phyloP scores from a whole-genome alignment of 139 green algal genomes.

The Volvox africanus region DNA sequence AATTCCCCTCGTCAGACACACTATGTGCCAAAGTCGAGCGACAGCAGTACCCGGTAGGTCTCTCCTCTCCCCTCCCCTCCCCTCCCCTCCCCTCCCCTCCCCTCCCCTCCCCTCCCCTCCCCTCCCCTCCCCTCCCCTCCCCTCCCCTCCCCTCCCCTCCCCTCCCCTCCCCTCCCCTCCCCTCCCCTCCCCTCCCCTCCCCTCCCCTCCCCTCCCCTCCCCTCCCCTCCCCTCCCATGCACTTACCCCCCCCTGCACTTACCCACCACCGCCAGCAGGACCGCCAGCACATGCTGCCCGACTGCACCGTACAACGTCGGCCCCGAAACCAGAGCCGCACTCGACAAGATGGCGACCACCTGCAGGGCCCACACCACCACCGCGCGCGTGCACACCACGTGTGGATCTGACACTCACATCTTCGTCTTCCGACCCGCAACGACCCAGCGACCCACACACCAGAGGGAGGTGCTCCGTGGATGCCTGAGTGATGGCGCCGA shows the following conservation, averaged over 20 bases:
- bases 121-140: not conserved
- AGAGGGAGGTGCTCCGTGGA: constrained; percentile 74
- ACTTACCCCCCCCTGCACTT: not conserved
- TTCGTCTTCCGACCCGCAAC: not conserved
- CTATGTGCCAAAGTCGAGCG: too few relatives aligned
- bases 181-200: not conserved
- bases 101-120: too few relatives aligned
- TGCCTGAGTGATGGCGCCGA: not conserved
- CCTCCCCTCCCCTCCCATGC: not conserved
- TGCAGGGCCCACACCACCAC: not conserved
- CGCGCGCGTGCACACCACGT: not conserved
- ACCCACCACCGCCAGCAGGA: constrained; percentile 28
- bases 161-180: not conserved
- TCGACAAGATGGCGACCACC: constrained; percentile 46
- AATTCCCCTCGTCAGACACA: too few relatives aligned
- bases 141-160: not conserved
- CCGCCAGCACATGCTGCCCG: not conserved
- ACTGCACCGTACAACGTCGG: constrained; percentile 62
- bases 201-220: constrained; percentile 2
- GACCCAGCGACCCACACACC: constrained; percentile 21
- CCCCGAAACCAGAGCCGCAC: constrained; percentile 70
- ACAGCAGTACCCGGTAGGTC: too few relatives aligned
- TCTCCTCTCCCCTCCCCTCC: too few relatives aligned
- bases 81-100: too few relatives aligned
- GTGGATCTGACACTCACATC: too few relatives aligned